These are phyloP conservation scores for Alternaria angustiovoidea DNA, from an alignment of 2,329 filamentous ascomycete species.

Conservation along the genomic window DNA sequence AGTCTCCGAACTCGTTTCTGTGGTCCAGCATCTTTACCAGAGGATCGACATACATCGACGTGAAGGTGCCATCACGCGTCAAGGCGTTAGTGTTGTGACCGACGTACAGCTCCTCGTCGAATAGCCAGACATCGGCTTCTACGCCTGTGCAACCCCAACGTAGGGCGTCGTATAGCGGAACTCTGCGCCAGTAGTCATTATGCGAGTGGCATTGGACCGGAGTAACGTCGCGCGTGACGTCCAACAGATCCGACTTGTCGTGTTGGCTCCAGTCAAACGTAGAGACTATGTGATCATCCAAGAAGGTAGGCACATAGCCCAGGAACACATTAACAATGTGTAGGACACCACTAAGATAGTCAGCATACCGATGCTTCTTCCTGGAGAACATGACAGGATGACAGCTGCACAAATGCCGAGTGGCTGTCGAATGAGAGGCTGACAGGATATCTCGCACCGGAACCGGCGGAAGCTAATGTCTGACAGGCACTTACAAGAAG, in stretches of 20 bases:
- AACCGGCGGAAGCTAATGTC: slow-evolving; percentile 21
- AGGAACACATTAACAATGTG: slow-evolving; percentile 53
- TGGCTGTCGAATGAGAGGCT: slow-evolving; percentile 7
- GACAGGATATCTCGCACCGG: slow-evolving; percentile 14
- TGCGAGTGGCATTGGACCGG: slow-evolving; percentile 65
- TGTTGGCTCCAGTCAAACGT: slow-evolving; percentile 54
- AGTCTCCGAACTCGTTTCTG: slow-evolving; percentile 55
- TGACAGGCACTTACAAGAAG: slow-evolving; percentile 44
- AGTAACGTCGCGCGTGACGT: slow-evolving; percentile 59
- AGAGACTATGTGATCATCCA: slow-evolving; percentile 44
- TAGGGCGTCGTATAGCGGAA: slow-evolving; percentile 64
- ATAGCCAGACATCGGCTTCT: slow-evolving; percentile 66
- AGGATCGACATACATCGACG: slow-evolving; percentile 62
- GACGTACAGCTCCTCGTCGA: slow-evolving; percentile 62
- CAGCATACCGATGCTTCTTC: slow-evolving; percentile 15
- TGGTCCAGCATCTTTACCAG: slow-evolving; percentile 58
- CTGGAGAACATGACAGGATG: slow-evolving; percentile 4
- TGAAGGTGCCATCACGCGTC: slow-evolving; percentile 57
- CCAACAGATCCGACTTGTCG: slow-evolving; percentile 52
- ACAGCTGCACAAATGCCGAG: slow-evolving; percentile 5
- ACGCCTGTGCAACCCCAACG: slow-evolving; percentile 63
- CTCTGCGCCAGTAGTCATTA: slow-evolving; percentile 66
- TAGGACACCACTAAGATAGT: slow-evolving; percentile 50
- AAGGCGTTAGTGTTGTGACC: slow-evolving; percentile 61
- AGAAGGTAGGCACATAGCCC: slow-evolving; percentile 48